Evolutionary conservation across 805 yeast species (phyloP).

Genomic region (Hanseniaspora pseudoguilliermondii): DNA sequence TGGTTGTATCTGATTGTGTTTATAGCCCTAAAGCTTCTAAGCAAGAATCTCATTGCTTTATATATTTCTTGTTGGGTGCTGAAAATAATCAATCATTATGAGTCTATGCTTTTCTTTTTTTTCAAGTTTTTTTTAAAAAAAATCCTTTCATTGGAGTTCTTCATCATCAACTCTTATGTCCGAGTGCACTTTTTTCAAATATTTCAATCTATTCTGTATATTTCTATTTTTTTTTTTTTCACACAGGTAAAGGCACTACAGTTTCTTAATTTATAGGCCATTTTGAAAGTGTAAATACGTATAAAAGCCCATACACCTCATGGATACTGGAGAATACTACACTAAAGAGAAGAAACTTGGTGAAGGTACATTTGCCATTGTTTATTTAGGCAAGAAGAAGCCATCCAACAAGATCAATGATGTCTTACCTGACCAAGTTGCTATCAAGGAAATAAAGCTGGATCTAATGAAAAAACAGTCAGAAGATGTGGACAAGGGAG

Average conservation of each 20-base stretch:
- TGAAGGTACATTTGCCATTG: slow-evolving; percentile 98
- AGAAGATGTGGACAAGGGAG: background rate
- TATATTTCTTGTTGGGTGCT: no score
- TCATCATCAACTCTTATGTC: no score
- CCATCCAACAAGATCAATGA: slow-evolving; percentile 25
- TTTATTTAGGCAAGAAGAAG: slow-evolving; percentile 63
- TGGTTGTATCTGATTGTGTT: background rate
- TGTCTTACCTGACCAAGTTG: slow-evolving; percentile 43
- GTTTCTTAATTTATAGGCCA: no score
- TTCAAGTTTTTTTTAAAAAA: no score
- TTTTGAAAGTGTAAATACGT: no score
- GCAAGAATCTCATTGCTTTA: background rate
- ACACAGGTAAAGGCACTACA: no score
- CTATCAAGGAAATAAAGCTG: slow-evolving; percentile 90
- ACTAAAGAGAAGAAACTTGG: slow-evolving; percentile 71
- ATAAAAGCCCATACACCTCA: background rate
- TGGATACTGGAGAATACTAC: background rate
- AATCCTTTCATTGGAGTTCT: no score
- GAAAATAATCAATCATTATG: no score
- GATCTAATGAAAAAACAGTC: slow-evolving; percentile 10
- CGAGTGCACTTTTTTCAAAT: no score
- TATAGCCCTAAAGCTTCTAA: background rate
- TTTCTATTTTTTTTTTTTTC: no score
- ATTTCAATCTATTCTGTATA: no score
- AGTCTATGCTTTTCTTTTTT: no score